Conservation (phyloP, 106 monocot species). For the Dendrobium chrysotoxum region DNA sequence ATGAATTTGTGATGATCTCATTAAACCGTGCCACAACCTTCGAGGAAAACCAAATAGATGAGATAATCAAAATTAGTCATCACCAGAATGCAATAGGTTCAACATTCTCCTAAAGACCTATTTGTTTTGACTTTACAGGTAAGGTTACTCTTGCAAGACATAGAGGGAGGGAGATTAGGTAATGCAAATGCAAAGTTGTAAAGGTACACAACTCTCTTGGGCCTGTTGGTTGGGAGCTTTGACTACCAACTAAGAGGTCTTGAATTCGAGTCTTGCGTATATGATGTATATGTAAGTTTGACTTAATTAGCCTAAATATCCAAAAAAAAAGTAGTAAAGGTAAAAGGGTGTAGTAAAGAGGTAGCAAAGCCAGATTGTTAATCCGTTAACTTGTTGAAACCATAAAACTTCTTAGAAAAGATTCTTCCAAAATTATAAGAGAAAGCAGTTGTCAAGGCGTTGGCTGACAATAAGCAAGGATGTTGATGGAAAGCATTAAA, state of each 20-base stretch:
- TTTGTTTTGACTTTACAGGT: neutral
- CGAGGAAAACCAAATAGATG: slow-evolving; percentile 10
- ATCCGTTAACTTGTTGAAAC: neutral
- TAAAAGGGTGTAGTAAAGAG: neutral
- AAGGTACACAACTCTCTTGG: too few relatives aligned
- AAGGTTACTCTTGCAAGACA: neutral
- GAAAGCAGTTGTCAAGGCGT: neutral
- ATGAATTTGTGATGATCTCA: slow-evolving; percentile 81
- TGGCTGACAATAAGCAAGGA: neutral
- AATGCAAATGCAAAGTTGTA: too few relatives aligned
- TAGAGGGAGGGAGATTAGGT: neutral
- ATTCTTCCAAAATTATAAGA: neutral
- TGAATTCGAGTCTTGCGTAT: too few relatives aligned
- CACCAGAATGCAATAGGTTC: neutral
- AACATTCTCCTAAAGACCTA: neutral
- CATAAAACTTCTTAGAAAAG: neutral
- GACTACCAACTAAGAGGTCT: too few relatives aligned
- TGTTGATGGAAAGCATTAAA: neutral
- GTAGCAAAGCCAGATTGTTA: neutral
- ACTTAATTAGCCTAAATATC: too few relatives aligned
- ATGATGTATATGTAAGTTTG: too few relatives aligned
- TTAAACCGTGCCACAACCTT: slow-evolving; percentile 97
- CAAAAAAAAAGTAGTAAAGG: neutral
- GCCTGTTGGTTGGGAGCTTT: too few relatives aligned
- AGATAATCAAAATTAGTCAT: neutral